Evolutionary conservation across 2,329 filamentous ascomycete species (phyloP), one percentile per base, ranked within the genome.

Genomic region (Coleophoma crateriformis): DNA sequence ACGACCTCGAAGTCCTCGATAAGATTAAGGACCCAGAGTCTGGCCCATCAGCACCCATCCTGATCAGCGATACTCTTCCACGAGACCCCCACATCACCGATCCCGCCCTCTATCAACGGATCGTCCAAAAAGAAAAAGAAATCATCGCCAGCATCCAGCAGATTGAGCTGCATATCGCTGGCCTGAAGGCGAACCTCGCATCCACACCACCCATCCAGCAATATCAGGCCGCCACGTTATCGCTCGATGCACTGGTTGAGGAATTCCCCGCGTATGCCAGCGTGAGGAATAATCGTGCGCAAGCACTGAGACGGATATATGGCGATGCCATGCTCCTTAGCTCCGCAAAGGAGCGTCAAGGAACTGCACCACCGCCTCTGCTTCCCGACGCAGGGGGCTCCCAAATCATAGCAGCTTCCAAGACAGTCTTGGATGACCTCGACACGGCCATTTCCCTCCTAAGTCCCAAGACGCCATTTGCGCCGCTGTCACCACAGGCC

Each of bases 211-310:
- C 68, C 62, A 41, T 63, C 67, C 2, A 63, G 58, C n/a, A 64
- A 68, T 84, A 82, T 58, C 69, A 66, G 22, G 53, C 66, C 34
- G 74, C 73, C 47, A 64, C 83, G 15, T 62, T 65, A 10, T 66
- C 70, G 6, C 69, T 91, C 5, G 73, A 75, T 32, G 62, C 66
- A 2, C 71, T 90, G 33, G 78, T 90, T 38, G 60, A 70, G 2
- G 67, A 77, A 20, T 64, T 81, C 47, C 84, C 87, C 3, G 67
- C 70, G 33, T 91, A 91, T 65, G 85, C 87, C 19, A 88, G 84
- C 54, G 85, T 82, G 6, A 78, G 81, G 50, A 87, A 90, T 64
- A 91, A 92, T 66, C 77, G 87, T 45, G 87, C 84, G 3, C 88
- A 91, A 64, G 75, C 84, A 8, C 59, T 78, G 32, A 71, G 85